Evolutionary conservation across 2,329 filamentous ascomycete genomes (phyloP).

Genomic region (Alternaria panax): DNA sequence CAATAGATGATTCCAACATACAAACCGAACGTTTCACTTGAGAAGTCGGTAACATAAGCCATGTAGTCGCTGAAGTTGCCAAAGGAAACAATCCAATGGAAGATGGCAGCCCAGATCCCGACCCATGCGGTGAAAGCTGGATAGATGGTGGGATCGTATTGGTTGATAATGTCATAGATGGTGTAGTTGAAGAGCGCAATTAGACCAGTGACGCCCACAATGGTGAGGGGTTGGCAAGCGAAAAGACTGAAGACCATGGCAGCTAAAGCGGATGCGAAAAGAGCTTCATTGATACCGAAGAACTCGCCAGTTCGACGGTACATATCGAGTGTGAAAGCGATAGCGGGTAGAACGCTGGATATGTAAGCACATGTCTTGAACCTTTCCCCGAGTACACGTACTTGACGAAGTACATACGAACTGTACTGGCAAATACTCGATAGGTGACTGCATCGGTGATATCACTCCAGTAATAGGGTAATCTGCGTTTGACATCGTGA

Average conservation of each 20-base stretch:
- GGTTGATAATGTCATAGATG: slow-evolving; percentile 63
- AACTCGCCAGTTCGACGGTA: slow-evolving; percentile 62
- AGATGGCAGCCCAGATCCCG: slow-evolving; percentile 64
- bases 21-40: slow-evolving; percentile 61
- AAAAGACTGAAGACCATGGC: slow-evolving; percentile 63
- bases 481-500: slow-evolving; percentile 60
- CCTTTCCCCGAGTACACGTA: slow-evolving; percentile 24
- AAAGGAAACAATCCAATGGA: slow-evolving; percentile 63
- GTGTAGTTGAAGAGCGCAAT: slow-evolving; percentile 65
- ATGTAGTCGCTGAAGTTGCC: slow-evolving; percentile 65
- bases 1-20: slow-evolving; percentile 66
- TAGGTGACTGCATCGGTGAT: slow-evolving; percentile 64
- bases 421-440: slow-evolving; percentile 61
- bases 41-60: slow-evolving; percentile 66
- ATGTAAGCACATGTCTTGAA: slow-evolving; percentile 3
- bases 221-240: slow-evolving; percentile 62
- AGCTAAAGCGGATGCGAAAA: slow-evolving; percentile 63
- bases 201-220: slow-evolving; percentile 64
- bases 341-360: slow-evolving; percentile 61
- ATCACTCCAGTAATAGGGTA: slow-evolving; percentile 65
- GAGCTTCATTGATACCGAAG: slow-evolving; percentile 64
- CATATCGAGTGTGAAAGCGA: slow-evolving; percentile 68
- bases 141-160: slow-evolving; percentile 60
- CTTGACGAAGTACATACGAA: slow-evolving; percentile 68
- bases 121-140: slow-evolving; percentile 64